phyloP scores from a whole-genome alignment of 805 yeast species.

The Starmerella geochares region DNA sequence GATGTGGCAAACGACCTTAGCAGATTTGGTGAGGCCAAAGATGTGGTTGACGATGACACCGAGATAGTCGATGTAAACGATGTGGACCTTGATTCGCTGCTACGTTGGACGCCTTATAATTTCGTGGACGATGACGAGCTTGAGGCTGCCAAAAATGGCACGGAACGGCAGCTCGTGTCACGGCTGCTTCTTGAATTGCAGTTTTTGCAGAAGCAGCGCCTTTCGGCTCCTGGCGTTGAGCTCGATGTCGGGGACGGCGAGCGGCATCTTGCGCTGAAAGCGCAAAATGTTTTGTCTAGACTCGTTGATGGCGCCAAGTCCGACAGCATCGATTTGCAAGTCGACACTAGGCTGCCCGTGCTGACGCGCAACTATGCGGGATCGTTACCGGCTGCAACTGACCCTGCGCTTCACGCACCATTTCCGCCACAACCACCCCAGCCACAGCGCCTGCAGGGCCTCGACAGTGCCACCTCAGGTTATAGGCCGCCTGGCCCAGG shows the following conservation, averaged over 20 bases:
- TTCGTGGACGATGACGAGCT: conserved; percentile 44
- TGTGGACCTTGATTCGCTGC: conserved; percentile 30
- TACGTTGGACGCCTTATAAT: conserved; percentile 44
- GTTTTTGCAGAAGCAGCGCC: conserved; percentile 41
- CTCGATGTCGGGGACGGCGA: conserved; percentile 29
- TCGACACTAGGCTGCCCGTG: conserved; percentile 47
- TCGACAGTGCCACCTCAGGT: neutral
- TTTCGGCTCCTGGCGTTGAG: conserved; percentile 25
- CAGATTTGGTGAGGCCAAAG: neutral
- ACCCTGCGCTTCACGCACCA: conserved; percentile 13
- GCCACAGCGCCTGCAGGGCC: conserved; percentile 12
- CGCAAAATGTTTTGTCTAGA: conserved; percentile 36
- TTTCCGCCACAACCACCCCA: conserved; percentile 6
- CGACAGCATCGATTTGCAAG: conserved; percentile 19
- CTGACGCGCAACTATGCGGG: conserved; percentile 68
- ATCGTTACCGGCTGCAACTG: conserved; percentile 45
- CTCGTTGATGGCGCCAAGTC: conserved; percentile 32
- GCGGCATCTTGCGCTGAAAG: conserved; percentile 30
- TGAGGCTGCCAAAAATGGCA: conserved; percentile 38
- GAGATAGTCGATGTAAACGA: conserved; percentile 1
- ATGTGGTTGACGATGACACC: neutral
- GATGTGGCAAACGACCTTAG: neutral
- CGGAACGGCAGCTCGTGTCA: conserved; percentile 35
- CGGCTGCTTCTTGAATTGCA: conserved; percentile 42
- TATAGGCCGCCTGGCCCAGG: conserved; percentile 1